Base-by-base conservation (phyloP, 495 filamentous ascomycete genomes). In the Tetracladium marchalianum region DNA sequence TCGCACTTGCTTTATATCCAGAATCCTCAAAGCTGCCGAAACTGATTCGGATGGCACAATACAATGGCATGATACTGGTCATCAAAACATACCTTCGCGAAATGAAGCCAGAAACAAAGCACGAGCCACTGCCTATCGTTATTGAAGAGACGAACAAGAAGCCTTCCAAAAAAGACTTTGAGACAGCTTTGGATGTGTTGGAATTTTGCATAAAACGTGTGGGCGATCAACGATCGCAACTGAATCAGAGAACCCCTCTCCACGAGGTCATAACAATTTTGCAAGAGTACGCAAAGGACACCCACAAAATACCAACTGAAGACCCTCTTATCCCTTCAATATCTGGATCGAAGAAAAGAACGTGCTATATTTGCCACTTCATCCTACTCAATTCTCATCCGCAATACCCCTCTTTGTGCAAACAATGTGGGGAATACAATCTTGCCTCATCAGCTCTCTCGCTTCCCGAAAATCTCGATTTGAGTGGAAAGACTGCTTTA, bases 351-450 rank as follows among this genome's bases (percentile, higher is more conserved):
- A 27, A 27, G 7, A 9, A 39, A 40, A 44, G 22, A 35, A 62
- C 54, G 38, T 73, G 68, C 52, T 73, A 73, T 37, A 66, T 71
- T 46, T 73, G 70, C 42, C 50, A 54, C 15, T 63, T 55, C 33
- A 33, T 39, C 16, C 58, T 66, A 39, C 24, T 45, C 1, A 43
- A 43, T 24, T 53, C 56, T 5, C 61, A 71, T 48, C 38, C 37
- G 1, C 33, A 60, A n/a, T 66, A 69, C 40, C 54, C 53, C 2
- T 57, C 62, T 4, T 59, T 72, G 43, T 73, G 70, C 39, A 50
- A 43, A 5, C 58, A 56, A 0, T 73, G 69, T 46, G 70, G 66
- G 11, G 44, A 58, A 33, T 70, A 69, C 54, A 71, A 65, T 35
- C 41, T 65, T 16, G 49, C 55, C 15, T 52, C 51, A 24, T 59